Conservation (phyloP, 768 basidiomycete genomes). For the Mycena olivaceomarginata region DNA sequence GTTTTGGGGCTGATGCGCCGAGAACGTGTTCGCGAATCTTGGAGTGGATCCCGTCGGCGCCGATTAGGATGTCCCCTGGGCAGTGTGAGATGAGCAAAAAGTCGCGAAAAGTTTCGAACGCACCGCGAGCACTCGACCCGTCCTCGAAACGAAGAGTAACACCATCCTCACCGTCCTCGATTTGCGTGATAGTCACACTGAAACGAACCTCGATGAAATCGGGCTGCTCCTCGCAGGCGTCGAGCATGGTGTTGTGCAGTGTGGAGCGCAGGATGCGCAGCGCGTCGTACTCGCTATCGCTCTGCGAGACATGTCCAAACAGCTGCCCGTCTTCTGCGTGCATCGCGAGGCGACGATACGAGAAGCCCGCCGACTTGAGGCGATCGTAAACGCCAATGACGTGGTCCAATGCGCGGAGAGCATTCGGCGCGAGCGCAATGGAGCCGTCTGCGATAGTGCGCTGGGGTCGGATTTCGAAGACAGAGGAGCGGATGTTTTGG, state of each 20-base stretch:
- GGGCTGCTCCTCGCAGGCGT: background rate
- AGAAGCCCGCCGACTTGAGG: too few species aligned
- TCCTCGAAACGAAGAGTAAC: too few species aligned
- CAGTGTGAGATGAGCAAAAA: too few species aligned
- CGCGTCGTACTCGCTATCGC: background rate
- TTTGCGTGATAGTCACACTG: background rate
- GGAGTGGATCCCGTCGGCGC: slow-evolving; percentile 4
- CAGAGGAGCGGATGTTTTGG: too few species aligned
- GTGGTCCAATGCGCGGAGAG: background rate
- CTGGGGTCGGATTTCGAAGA: background rate
- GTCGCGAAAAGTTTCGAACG: too few species aligned
- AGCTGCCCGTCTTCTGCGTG: background rate
- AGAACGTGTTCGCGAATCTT: slow-evolving; percentile 3
- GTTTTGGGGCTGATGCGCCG: background rate
- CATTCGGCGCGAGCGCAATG: background rate
- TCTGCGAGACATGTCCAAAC: background rate
- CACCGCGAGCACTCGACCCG: background rate
- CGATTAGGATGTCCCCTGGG: background rate
- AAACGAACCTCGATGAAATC: background rate
- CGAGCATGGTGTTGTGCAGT: too few species aligned
- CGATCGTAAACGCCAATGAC: background rate
- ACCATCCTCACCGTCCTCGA: background rate
- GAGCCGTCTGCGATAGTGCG: background rate
- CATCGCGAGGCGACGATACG: background rate
- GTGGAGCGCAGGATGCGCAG: slow-evolving; percentile 2